phyloP scores from a whole-genome alignment of 73 alveolate genomes.

The Stentor coeruleus region DNA sequence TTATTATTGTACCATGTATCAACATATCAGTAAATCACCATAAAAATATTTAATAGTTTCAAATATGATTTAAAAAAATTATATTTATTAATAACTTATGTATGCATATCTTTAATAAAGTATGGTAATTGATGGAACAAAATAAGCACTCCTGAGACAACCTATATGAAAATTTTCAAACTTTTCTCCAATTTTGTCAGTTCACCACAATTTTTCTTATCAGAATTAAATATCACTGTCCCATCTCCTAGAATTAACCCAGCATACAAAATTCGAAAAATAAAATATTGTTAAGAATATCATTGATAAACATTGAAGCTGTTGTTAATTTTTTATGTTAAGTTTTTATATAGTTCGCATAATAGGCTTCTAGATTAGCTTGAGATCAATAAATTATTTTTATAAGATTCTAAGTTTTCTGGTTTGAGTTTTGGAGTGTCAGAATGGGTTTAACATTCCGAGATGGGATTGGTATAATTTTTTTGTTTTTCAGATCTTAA shows the following conservation, averaged over 20 bases:
- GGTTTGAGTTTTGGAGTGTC: not conserved
- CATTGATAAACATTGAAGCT: too few species aligned
- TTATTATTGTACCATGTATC: too few species aligned
- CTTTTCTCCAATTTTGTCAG: not conserved
- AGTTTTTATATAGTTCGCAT: not conserved
- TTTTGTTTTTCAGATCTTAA: not conserved
- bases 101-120: too few species aligned
- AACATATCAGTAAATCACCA: too few species aligned
- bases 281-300: too few species aligned
- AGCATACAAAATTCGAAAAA: too few species aligned
- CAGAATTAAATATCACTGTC: not conserved
- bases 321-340: too few species aligned
- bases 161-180: not conserved
- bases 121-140: too few species aligned
- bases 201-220: not conserved
- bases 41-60: too few species aligned
- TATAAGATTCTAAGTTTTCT: not conserved
- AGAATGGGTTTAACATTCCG: not conserved
- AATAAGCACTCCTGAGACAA: too few species aligned
- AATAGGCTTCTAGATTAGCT: not conserved
- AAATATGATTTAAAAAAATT: too few species aligned
- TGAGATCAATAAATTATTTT: not conserved
- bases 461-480: not conserved
- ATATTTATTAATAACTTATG: too few species aligned
- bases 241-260: not conserved